Conservation (phyloP, 2,329 filamentous ascomycete species). For the Penicillium sumatraense region DNA sequence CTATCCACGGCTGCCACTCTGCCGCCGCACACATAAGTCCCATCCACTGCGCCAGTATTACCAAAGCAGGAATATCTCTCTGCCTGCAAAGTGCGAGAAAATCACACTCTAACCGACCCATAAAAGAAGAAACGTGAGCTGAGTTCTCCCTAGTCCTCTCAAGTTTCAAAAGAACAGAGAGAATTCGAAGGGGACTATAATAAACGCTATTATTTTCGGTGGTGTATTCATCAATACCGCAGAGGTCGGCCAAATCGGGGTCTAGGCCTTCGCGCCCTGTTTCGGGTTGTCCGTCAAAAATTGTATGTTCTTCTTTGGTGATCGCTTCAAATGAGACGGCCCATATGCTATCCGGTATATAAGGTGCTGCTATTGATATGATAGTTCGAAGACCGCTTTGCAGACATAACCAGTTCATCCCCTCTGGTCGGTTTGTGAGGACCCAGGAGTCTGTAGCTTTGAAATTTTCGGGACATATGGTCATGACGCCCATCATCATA, state of each 20-base stretch:
- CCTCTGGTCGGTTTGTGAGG: slow-evolving; percentile 25
- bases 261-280: slow-evolving; percentile 31
- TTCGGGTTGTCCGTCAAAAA: slow-evolving; percentile 17
- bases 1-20: slow-evolving; percentile 36
- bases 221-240: slow-evolving; percentile 29
- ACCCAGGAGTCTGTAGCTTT: slow-evolving; percentile 35
- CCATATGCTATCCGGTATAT: slow-evolving; percentile 32
- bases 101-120: slow-evolving; percentile 30
- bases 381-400: slow-evolving; percentile 34
- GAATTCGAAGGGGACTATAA: slow-evolving; percentile 25
- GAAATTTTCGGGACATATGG: slow-evolving; percentile 29
- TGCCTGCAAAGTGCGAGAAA: slow-evolving; percentile 29
- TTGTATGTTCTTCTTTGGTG: slow-evolving; percentile 16
- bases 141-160: slow-evolving; percentile 27
- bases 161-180: slow-evolving; percentile 24
- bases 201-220: slow-evolving; percentile 28
- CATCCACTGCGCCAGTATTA: slow-evolving; percentile 38
- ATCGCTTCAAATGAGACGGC: slow-evolving; percentile 21
- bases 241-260: slow-evolving; percentile 33
- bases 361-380: slow-evolving; percentile 16
- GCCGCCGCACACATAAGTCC: slow-evolving; percentile 35
- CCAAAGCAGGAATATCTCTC: slow-evolving; percentile 32
- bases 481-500: slow-evolving; percentile 36
- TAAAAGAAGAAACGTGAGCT: slow-evolving; percentile 28
- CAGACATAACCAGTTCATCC: slow-evolving; percentile 37